Percentiles rank a stretch among this genome's conserved stretches.
Evolutionary conservation across 805 yeast species (phyloP).

Genomic region (Priceomyces carsonii): DNA sequence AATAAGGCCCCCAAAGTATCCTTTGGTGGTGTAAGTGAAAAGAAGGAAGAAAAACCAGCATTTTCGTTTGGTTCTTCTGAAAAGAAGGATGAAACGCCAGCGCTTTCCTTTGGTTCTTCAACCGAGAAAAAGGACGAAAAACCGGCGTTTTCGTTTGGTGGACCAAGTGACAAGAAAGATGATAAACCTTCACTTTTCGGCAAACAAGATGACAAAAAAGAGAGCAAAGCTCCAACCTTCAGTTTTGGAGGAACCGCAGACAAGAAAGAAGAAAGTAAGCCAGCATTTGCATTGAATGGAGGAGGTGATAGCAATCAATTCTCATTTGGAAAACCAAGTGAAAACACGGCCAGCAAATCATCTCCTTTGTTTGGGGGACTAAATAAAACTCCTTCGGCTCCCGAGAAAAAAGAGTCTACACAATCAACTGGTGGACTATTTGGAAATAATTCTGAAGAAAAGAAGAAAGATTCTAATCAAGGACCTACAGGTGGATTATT

Average conservation of each 20-base stretch:
- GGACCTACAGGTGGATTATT: constrained; percentile 17
- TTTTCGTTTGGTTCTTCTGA: constrained; percentile 6
- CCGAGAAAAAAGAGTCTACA: too few relatives aligned
- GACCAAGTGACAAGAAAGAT: constrained; percentile 4
- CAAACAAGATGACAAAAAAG: constrained; percentile 23
- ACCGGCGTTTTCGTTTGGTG: constrained; percentile 13
- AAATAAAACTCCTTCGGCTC: constrained; percentile 2
- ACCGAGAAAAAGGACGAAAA: constrained; percentile 10
- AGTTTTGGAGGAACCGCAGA: constrained; percentile 21
- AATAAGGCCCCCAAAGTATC: constrained; percentile 4
- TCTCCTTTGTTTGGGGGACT: neutral
- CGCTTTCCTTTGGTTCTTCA: constrained; percentile 15
- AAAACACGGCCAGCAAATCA: constrained; percentile 4
- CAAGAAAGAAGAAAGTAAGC: constrained; percentile 11
- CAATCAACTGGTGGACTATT: too few relatives aligned
- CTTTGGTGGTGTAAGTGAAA: constrained; percentile 21
- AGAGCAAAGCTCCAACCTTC: constrained; percentile 19
- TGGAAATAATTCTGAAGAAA: constrained; percentile 10
- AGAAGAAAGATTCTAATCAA: constrained; percentile 5
- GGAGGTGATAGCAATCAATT: constrained; percentile 11
- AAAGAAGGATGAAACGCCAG: constrained; percentile 8
- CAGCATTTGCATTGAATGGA: constrained; percentile 18
- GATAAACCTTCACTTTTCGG: too few relatives aligned
- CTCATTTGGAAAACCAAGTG: constrained; percentile 12
- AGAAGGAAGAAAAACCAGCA: constrained; percentile 6